Conservation (phyloP, 2,329 filamentous ascomycete genomes). For the Hymenotorrendiella dingleyae region DNA sequence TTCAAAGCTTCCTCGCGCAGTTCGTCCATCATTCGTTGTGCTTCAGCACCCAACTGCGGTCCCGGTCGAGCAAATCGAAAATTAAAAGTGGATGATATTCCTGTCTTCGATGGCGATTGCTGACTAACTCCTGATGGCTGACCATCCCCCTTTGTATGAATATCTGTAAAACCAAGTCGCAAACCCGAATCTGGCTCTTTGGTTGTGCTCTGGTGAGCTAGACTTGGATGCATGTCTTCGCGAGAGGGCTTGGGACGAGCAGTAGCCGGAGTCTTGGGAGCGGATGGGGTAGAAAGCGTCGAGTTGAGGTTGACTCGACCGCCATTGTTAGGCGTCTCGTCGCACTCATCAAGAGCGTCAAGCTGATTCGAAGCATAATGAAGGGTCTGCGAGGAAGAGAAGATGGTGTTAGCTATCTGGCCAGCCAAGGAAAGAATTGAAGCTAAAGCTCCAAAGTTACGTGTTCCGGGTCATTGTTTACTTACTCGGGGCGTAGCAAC, state of each 20-base stretch:
- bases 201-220: constrained; percentile 67
- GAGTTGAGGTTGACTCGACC: constrained; percentile 18
- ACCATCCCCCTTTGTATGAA: constrained; percentile 38
- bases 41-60: constrained; percentile 53
- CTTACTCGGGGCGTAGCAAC: constrained; percentile 28
- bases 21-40: constrained; percentile 56
- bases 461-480: constrained; percentile 4
- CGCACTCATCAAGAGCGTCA: constrained; percentile 26
- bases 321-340: constrained; percentile 22
- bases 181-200: constrained; percentile 74
- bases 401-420: constrained; percentile 3
- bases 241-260: constrained; percentile 62
- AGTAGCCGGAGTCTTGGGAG: constrained; percentile 52
- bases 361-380: constrained; percentile 19
- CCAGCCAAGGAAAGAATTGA: too few species aligned
- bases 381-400: not conserved
- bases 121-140: constrained; percentile 40
- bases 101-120: constrained; percentile 58
- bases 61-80: constrained; percentile 56
- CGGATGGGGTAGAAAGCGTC: constrained; percentile 21
- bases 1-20: constrained; percentile 65
- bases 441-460: constrained; percentile 3
- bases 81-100: constrained; percentile 54
- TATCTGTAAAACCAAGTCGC: constrained; percentile 74
- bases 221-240: constrained; percentile 89